Base-by-base conservation (phyloP, 1,284 basidiomycete species). In the Abortiporus biennis region DNA sequence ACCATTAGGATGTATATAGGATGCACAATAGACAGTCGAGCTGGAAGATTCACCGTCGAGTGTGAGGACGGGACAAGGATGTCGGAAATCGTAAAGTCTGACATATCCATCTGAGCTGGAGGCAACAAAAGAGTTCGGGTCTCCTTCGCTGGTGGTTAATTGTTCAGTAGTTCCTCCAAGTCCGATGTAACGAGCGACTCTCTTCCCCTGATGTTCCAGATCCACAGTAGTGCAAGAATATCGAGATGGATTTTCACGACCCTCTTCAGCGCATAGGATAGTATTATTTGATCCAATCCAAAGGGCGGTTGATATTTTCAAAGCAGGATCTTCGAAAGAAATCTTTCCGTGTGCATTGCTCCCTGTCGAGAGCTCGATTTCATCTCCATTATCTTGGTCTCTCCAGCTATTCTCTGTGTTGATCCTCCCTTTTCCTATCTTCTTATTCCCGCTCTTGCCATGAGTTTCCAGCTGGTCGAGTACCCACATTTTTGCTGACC, bases 81-180 rank as follows among this genome's bases (percentile, higher is more conserved):
- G 46, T n/a, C 68, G 60, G 11, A 61, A 47, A 45, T 70, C 68
- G 42, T 58, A 71, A 20, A 71, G 45, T 13, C 69, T 51, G 12
- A 58, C 65, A 39, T 54, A 58, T 1, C 69, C 66, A 45, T 71
- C 69, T 34, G 42, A 46, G 9, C 55, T 57, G 1, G 58, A 58
- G 0, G 67, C 68, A 12, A 59, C 42, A 50, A 72, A 71, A 0
- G 53, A 34, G 41, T 65, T 63, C 3, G 61, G 54, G 30, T 68
- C 64, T 0, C 47, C 63, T 0, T 44, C 48, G 47, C 62, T 65
- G 2, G 60, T 62, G 9, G 65, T 58, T 41, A 68, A 58, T 22
- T 44, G 44, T 21, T 48, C 43, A 15, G 68, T 54, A 13, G 44
- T 48, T 6, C 57, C 64, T 4, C 64, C 63, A 43, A 69, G 66